Evolutionary conservation across 176 grass and related monocot genomes (phyloP).

Genomic region (Alopecurus myosuroides): DNA sequence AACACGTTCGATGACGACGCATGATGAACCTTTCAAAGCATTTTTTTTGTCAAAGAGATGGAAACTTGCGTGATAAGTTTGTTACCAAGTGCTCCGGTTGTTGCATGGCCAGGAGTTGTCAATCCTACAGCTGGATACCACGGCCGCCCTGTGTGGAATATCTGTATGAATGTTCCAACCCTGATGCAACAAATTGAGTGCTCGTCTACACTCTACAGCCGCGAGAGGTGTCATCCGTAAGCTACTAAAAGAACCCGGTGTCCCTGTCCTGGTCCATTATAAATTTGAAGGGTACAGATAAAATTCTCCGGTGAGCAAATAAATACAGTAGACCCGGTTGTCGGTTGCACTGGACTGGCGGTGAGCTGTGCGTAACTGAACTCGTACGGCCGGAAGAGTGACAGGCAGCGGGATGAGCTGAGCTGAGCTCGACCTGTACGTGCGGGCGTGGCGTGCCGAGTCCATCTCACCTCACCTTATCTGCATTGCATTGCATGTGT

Average conservation of each 20-base stretch:
- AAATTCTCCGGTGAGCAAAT: not conserved
- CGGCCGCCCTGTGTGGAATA: not conserved
- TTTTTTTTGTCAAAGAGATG: not conserved
- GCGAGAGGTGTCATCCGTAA: not conserved
- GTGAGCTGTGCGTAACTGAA: slow-evolving; percentile 36
- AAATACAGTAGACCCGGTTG: not conserved
- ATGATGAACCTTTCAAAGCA: not conserved
- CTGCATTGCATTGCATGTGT: slow-evolving; percentile 10
- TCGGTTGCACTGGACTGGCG: not conserved
- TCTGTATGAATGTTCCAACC: not conserved
- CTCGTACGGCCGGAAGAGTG: not conserved
- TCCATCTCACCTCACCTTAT: not conserved
- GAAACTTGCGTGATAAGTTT: not conserved
- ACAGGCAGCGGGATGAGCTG: not conserved
- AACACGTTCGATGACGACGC: not conserved
- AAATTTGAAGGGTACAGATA: not conserved
- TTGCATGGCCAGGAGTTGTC: not conserved
- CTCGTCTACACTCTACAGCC: not conserved
- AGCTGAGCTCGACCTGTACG: slow-evolving; percentile 4
- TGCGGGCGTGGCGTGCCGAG: not conserved
- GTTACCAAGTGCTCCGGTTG: not conserved
- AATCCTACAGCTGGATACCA: slow-evolving; percentile 16
- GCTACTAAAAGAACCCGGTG: not conserved
- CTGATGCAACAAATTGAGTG: not conserved
- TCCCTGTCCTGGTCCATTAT: not conserved